Evolutionary conservation across 768 basidiomycete species (phyloP), one percentile per base, ranked within the genome.

Genomic region (Kwoniella mangroviensis): DNA sequence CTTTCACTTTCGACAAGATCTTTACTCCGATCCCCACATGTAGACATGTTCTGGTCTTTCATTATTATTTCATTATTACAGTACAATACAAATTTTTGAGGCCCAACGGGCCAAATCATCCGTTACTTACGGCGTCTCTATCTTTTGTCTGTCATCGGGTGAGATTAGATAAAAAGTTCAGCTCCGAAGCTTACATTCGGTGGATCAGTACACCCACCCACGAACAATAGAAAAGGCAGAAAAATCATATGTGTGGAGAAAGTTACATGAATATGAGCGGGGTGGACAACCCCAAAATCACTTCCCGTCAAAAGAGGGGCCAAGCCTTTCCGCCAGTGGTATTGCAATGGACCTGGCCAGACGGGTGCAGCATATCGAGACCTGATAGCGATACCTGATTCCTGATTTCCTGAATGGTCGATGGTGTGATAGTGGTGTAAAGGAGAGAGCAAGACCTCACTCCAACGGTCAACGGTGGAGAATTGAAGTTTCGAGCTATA

Each of bases 321-420:
- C 63, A 65, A 55, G 63, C 62, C 62, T 63, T 26, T 19, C 45
- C 28, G 56, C 28, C 56, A 57, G 56, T 57, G 56, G 56, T 57
- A 34, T 12, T 21, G 24, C 21, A 57, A 57, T 57, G 28, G 56
- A 57, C 26, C 22, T 57, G 21, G n/a, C n/a, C 21, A 34, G 26
- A 21, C 56, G 15, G 17, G 26, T 26, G 22, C 34, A 34, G 3
- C 9, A 34, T 34, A 34, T 34, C 34, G 34, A 34, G 34, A 34
- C 34, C 34, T 34, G 3, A 34, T 34, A 34, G 1, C 34, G 3
- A 34, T 34, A 34, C 3, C 34, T 34, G 34, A 34, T 34, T 34
- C 5, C 4, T 34, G 6, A 34, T 34, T 28, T 34, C 49, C 49
- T 51, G 15, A 17, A 51, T 21, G 17, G 49, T 51, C 4, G 21